These are phyloP conservation scores for Colletotrichum acutatum DNA, from an alignment of 2,329 filamentous ascomycete species.

Conservation along the genomic window DNA sequence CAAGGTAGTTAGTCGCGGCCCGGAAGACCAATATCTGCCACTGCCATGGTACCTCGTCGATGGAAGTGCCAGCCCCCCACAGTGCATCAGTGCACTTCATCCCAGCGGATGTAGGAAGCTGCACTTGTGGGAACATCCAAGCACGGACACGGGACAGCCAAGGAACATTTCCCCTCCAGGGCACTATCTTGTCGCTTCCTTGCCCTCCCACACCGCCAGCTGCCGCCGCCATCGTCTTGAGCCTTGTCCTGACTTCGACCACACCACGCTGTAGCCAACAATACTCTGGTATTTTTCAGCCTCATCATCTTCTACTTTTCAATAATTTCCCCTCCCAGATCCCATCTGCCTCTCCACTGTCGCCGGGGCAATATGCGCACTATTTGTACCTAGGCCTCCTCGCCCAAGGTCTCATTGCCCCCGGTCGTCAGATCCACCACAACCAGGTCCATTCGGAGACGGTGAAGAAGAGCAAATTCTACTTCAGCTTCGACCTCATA, in stretches of 20 bases:
- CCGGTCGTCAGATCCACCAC: slow-evolving; percentile 3
- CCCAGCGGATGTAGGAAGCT: background rate
- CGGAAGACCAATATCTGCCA: background rate
- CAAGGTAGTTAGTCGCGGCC: background rate
- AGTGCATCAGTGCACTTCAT: background rate
- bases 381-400: slow-evolving; percentile 20
- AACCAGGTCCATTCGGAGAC: background rate
- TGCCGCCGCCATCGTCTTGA: background rate
- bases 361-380: slow-evolving; percentile 22
- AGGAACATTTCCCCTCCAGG: background rate
- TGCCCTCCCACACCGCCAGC: slow-evolving; percentile 6
- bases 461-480: slow-evolving; percentile 12
- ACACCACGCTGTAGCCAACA: background rate
- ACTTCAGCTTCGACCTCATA: background rate
- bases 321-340: background rate
- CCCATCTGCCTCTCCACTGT: background rate
- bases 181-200: background rate
- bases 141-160: background rate
- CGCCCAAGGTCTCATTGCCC: slow-evolving; percentile 21
- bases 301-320: slow-evolving; percentile 2
- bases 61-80: background rate
- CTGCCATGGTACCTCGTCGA: background rate
- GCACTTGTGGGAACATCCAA: background rate
- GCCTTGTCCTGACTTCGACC: slow-evolving; percentile 10
- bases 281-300: slow-evolving; percentile 11